phyloP scores from a whole-genome alignment of 2,329 filamentous ascomycete genomes.

The Diaporthe aspalathi region DNA sequence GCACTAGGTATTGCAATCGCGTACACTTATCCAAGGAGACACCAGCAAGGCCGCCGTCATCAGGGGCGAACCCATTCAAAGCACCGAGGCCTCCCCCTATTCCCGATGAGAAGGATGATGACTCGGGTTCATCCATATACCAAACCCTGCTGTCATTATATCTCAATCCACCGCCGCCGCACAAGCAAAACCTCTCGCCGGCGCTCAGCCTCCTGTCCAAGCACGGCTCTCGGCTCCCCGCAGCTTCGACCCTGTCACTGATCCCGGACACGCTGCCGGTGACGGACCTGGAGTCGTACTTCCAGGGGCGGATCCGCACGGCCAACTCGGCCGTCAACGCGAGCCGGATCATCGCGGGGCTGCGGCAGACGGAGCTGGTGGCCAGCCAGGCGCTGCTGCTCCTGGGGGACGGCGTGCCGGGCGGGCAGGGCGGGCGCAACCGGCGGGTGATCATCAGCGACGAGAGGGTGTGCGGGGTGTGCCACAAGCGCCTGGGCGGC shows the following conservation, averaged over 20 bases:
- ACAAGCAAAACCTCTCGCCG: slow-evolving; percentile 78
- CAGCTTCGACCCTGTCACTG: slow-evolving; percentile 84
- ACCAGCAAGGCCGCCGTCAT: slow-evolving; percentile 43
- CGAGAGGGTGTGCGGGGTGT: slow-evolving; percentile 90
- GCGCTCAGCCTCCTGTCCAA: slow-evolving; percentile 90
- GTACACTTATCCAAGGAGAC: slow-evolving; percentile 73
- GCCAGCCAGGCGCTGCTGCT: slow-evolving; percentile 78
- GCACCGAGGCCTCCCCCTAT: slow-evolving; percentile 49
- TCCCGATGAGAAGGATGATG: slow-evolving; percentile 54
- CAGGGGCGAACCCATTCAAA: slow-evolving; percentile 45
- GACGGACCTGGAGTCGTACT: slow-evolving; percentile 86
- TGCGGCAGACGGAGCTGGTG: slow-evolving; percentile 84
- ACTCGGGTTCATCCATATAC: slow-evolving; percentile 82
- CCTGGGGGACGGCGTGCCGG: slow-evolving; percentile 74
- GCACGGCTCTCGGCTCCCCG: slow-evolving; percentile 91
- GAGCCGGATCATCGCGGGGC: slow-evolving; percentile 78
- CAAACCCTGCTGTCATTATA: slow-evolving; percentile 92
- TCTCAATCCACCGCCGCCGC: slow-evolving; percentile 79
- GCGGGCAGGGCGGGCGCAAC: slow-evolving; percentile 65
- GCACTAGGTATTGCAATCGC: slow-evolving; percentile 84
- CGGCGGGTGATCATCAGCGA: slow-evolving; percentile 84
- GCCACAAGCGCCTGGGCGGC: slow-evolving; percentile 90
- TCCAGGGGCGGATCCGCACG: slow-evolving; percentile 87
- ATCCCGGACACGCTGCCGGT: slow-evolving; percentile 86
- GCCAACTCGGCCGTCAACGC: slow-evolving; percentile 87